Base-by-base conservation (phyloP, 768 basidiomycete species). In the Hemileccinum rubropunctum region DNA sequence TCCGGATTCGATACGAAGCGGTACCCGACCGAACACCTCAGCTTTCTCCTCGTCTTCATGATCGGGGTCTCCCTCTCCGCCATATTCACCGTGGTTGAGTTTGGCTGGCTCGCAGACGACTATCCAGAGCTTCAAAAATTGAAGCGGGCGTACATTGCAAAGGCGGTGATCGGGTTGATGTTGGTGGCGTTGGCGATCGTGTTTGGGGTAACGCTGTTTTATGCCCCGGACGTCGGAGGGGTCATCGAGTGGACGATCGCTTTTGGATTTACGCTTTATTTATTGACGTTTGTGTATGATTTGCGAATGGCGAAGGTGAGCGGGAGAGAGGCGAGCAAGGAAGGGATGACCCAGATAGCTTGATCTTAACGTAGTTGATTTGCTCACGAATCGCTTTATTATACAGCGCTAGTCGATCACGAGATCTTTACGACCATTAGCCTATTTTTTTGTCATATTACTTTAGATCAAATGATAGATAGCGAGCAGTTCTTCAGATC, bases 211-310 rank as follows among this genome's bases (percentile, higher is more conserved):
- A 62, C 78, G 10, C 60, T 86, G 3, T 83, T 69, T 56, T 58
- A 62, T 10, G 74, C 67, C 0, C 54, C 53, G 1, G 66, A 83
- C 50, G 79, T 70, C 0, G 85, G 80, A 63, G 84, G 79, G 79
- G 65, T 89, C 47, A 58, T 91, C 7, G 89, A 91, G 65, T 91
- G 88, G 88, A 60, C 66, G 0, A 86, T 91, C 42, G 76, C 78
- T 4, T 83, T 90, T 47, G 80, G 85, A 8, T 89, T 82, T 64
- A 83, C 83, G 6, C 76, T 87, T 56, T 91, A 86, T 65, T 69
- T 89, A 35, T 71, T 88, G 50, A 84, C 86, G 0, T 91, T 87
- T 69, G 80, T 66, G 54, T 86, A 78, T 63, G 89, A 91, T 64
- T 74, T 88, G n/a, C 72, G 80, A 42, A 73, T 78, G 63, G 75